These are phyloP conservation scores for Kazachstania sp. DNA, from an alignment of 1,139 yeast genomes.

Conservation along the genomic window DNA sequence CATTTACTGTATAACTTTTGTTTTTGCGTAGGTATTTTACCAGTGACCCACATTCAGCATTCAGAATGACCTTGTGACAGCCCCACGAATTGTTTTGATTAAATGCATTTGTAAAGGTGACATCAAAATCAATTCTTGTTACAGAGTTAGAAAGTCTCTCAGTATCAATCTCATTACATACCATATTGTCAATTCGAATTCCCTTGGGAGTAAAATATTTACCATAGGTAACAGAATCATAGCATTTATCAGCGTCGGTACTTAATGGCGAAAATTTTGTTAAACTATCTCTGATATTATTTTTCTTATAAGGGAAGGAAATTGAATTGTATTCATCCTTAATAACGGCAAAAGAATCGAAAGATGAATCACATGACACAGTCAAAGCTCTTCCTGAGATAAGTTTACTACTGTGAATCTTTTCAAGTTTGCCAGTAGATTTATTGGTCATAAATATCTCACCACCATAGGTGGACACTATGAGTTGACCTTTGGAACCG, in stretches of 20 bases:
- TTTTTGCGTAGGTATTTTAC: conserved; percentile 5
- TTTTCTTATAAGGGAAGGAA: conserved; percentile 41
- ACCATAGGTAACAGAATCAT: not conserved
- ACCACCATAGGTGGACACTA: conserved; percentile 62
- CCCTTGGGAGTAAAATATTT: not conserved
- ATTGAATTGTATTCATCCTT: conserved; percentile 53
- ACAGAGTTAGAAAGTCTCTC: not conserved
- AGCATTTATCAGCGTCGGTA: not conserved
- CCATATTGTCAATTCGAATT: too few relatives aligned
- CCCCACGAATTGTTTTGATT: conserved; percentile 10
- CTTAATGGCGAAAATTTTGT: conserved; percentile 39
- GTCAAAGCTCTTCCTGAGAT: conserved; percentile 31
- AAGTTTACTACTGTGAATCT: conserved; percentile 20
- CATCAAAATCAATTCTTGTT: conserved; percentile 13
- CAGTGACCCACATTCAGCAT: conserved; percentile 12
- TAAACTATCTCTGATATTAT: conserved; percentile 42
- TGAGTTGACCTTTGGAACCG: conserved; percentile 58
- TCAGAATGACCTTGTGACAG: conserved; percentile 21
- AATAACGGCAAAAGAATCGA: conserved; percentile 60
- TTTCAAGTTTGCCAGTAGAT: conserved; percentile 12
- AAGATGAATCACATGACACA: conserved; percentile 60
- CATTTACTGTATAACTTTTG: conserved; percentile 5
- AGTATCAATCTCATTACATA: not conserved
- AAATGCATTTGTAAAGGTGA: conserved; percentile 12
- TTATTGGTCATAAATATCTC: conserved; percentile 40